Evolutionary conservation across 305 asterid genomes (phyloP).

Genomic region (Ruellia speciosa): DNA sequence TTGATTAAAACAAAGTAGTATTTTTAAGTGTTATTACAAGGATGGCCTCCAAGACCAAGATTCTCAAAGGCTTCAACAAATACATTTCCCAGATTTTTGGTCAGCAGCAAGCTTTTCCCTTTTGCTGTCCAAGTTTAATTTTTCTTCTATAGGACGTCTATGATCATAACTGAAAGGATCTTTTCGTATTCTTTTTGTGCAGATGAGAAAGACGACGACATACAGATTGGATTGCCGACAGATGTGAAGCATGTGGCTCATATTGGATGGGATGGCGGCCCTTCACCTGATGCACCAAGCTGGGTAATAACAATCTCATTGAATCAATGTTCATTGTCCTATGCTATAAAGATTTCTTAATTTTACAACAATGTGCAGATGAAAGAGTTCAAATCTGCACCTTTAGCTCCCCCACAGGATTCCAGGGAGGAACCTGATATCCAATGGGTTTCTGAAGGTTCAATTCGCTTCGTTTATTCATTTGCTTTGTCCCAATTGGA

Average conservation of each 20-base stretch:
- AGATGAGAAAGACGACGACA: constrained; percentile 58
- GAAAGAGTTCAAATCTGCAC: constrained; percentile 35
- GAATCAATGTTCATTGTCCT: not conserved
- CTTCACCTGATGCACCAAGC: constrained; percentile 42
- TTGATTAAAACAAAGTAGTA: not conserved
- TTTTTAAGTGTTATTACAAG: no score
- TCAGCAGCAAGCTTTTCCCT: no score
- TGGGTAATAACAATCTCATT: constrained; percentile 30
- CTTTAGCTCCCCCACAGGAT: constrained; percentile 33
- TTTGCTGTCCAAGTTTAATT: no score
- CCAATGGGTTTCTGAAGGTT: constrained; percentile 50
- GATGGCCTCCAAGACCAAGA: constrained; percentile 59
- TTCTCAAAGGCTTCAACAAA: constrained; percentile 68
- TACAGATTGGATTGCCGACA: constrained; percentile 62
- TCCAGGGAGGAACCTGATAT: constrained; percentile 19
- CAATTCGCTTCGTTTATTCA: not conserved
- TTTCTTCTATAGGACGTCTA: not conserved
- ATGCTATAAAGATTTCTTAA: not conserved
- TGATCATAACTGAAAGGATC: not conserved
- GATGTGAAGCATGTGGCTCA: constrained; percentile 71
- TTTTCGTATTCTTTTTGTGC: not conserved
- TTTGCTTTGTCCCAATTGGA: not conserved
- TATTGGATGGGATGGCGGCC: constrained; percentile 67
- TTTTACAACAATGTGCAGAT: constrained; percentile 27
- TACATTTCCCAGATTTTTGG: constrained; percentile 82